Base-by-base conservation (phyloP, 140 eudicot genomes). In the Ambrosia hybrid region DNA sequence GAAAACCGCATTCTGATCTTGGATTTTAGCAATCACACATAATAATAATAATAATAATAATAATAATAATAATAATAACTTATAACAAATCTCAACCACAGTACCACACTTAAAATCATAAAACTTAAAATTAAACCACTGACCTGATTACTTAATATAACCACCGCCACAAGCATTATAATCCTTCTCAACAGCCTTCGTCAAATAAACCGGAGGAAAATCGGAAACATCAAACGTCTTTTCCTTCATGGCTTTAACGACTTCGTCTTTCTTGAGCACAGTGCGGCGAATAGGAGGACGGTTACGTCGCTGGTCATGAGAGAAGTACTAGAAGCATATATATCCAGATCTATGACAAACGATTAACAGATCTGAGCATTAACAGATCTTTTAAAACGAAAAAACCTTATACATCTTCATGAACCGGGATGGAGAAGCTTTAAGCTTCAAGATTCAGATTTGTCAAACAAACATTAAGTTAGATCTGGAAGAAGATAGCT, bases 301-400 rank as follows among this genome's bases (percentile, higher is more conserved):
- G 84, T 94, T 94, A 51, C 96, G 95, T 57, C 97, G 88, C 81
- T 88, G 99, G 48, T 94, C 97, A 26, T 96, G 90, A 6, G 85
- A 2, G 76, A 66, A 88, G 80, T 94, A 94, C 81, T 94, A 21
- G 26, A 21, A 21, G 26, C 26, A 21, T 21, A 21, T 21, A 21
- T 21, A 21, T 21, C 26, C 26, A 21, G 26, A 21, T 21, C 26
- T 21, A 21, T 21, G 26, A 21, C 26, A 21, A 21, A 21, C 26
- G 26, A 21, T 21, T 21, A 21, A 21, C 26, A 21, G 26, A 21
- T 21, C 26, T 21, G 26, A 21, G 26, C 26, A 21, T 21, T 21
- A 21, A 21, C 26, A 21, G 26, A 21, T 21, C 26, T 21, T 21
- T 21, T 21, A 21, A 21, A 21, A 21, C 26, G 26, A 21, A 21